Evolutionary conservation across 768 basidiomycete genomes (phyloP), one percentile per base, ranked within the genome.

Genomic region (Coprinellus aureogranulatus): DNA sequence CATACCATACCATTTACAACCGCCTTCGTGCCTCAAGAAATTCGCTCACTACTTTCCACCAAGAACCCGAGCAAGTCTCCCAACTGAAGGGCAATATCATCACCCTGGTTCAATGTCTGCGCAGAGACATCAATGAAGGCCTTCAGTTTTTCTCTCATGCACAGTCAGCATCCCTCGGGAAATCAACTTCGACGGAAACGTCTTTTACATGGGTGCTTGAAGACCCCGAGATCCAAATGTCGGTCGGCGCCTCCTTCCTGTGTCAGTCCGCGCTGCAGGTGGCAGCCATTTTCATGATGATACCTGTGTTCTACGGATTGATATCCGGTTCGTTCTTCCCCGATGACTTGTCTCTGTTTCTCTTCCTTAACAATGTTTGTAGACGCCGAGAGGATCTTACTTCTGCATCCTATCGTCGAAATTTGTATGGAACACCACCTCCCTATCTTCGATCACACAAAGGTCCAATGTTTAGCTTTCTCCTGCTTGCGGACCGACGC

Each of bases 1-100:
- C 87, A 12, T 89, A 88, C 63, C 74, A 69, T 61, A 72, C 77
- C 0, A 73, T 88, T 45, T 76, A 77, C 0, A 67, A 67, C 27
- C 76, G 81, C 22, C 68, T 87, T 54, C 72, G 72, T 9, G 58
- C 66, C 11, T 63, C 68, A 28, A 62, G 66, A 34, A 59, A 61
- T 31, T 30, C 41, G 12, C 57, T 72, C n/a, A 27, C 67, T 20
- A 59, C 46, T 9, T 37, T 40, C 6, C 54, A 62, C 5, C 55
- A 61, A 58, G 23, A 52, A 20, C 46, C 55, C 62, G 64, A 26
- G 68, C 68, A 51, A n/a, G 76, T 31, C 8, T 37, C 49, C 6
- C 47, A 26, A 48, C 47, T 48, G 23, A 44, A 44, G 20, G 18
- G 23, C 42, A 5, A 48, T 10, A 27, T 23, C 2, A 16, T 30